Percentiles rank a stretch among this genome's conserved stretches.
These are phyloP conservation scores for Zygosaccharomyces gambellarensis DNA, from an alignment of 805 yeast genomes.

Conservation along the genomic window DNA sequence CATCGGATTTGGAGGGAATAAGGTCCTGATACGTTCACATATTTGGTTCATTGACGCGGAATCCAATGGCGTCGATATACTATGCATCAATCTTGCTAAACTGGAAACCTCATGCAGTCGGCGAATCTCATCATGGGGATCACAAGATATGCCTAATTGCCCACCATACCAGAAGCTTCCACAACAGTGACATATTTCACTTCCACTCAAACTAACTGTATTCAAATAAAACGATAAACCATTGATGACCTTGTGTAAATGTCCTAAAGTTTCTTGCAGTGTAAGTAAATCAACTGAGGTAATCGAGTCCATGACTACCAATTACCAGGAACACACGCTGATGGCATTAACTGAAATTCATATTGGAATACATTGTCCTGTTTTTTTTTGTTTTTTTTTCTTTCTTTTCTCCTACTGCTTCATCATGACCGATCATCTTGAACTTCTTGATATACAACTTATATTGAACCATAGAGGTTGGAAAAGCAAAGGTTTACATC, in stretches of 20 bases:
- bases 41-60: background rate
- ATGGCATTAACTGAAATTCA: background rate
- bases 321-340: background rate
- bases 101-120: background rate
- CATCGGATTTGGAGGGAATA: background rate
- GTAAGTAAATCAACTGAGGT: background rate
- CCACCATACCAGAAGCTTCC: conserved; percentile 9
- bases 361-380: background rate
- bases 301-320: background rate
- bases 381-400: background rate
- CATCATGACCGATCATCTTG: too few species aligned
- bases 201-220: conserved; percentile 9
- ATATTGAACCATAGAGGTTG: too few species aligned
- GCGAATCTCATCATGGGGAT: background rate
- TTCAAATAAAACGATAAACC: conserved; percentile 15
- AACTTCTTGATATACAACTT: too few species aligned
- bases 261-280: conserved; percentile 10
- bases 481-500: too few species aligned
- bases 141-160: background rate
- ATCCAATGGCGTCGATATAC: background rate
- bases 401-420: too few species aligned
- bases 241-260: conserved; percentile 13
- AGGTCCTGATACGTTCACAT: background rate
- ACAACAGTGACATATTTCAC: conserved; percentile 12
- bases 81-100: background rate